Percentiles rank a stretch among this genome's conserved stretches.
Evolutionary conservation across 805 yeast species (phyloP).

Genomic region (Zygosaccharomyces siamensis): DNA sequence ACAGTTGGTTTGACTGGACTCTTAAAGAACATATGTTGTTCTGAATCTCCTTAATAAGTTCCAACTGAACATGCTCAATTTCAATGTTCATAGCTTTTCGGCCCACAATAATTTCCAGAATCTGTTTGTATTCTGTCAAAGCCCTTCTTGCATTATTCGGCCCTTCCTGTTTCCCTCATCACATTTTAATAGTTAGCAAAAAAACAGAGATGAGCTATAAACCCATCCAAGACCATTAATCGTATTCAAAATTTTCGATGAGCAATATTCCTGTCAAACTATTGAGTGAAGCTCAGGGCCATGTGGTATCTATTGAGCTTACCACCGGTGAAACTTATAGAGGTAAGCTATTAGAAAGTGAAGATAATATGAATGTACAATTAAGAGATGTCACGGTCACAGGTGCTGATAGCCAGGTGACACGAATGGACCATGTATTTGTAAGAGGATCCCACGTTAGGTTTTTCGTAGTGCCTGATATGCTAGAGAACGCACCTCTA

Average conservation of each 20-base stretch:
- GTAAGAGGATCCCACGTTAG: constrained; percentile 88
- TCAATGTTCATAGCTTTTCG: constrained; percentile 21
- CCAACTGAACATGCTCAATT: constrained; percentile 42
- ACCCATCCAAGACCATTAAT: background rate
- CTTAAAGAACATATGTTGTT: constrained; percentile 45
- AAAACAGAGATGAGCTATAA: background rate
- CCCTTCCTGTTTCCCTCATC: background rate
- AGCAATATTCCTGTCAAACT: constrained; percentile 69
- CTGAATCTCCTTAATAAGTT: constrained; percentile 45
- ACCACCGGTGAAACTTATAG: constrained; percentile 81
- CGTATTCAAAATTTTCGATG: constrained; percentile 9
- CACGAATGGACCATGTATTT: constrained; percentile 78
- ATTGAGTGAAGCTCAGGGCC: constrained; percentile 86
- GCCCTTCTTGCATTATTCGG: background rate
- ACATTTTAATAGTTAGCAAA: background rate
- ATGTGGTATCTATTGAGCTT: constrained; percentile 74
- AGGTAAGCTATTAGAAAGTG: constrained; percentile 81
- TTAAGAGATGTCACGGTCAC: constrained; percentile 77
- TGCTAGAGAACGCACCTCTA: constrained; percentile 84
- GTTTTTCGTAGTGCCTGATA: constrained; percentile 82
- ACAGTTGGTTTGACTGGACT: constrained; percentile 52
- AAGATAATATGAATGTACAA: constrained; percentile 93
- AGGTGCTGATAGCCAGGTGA: constrained; percentile 64
- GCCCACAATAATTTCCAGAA: background rate
- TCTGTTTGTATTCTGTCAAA: background rate